phyloP scores from a whole-genome alignment of 345 rosid species.

The Arabidopsis suecica region DNA sequence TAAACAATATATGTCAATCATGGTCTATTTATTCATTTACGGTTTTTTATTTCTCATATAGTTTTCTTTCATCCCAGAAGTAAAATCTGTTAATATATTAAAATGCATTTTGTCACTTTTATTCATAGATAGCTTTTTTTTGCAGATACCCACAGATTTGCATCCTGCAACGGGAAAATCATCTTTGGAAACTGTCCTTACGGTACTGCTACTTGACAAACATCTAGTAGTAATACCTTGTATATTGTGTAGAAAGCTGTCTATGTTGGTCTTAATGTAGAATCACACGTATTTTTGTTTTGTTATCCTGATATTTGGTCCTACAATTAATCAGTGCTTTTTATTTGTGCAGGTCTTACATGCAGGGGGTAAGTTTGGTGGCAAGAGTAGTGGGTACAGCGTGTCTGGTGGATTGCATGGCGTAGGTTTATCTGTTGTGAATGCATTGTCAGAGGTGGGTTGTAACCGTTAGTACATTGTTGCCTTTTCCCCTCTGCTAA shows the following conservation, averaged over 20 bases:
- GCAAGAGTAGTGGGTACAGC: conserved; percentile 91
- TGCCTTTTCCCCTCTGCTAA: conserved; percentile 12
- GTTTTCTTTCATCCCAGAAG: background rate
- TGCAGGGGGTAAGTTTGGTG: conserved; percentile 99
- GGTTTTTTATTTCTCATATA: background rate
- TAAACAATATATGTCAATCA: background rate
- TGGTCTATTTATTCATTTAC: background rate
- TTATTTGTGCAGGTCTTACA: conserved; percentile 75
- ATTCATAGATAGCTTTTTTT: conserved; percentile 25
- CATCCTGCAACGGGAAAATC: conserved; percentile 95
- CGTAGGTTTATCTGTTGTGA: conserved; percentile 97
- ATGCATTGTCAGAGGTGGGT: conserved; percentile 93
- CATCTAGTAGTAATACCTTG: conserved; percentile 6
- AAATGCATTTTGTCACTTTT: background rate
- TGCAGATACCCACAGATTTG: conserved; percentile 93
- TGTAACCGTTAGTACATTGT: conserved; percentile 20
- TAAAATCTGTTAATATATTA: conserved; percentile 13
- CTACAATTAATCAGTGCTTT: conserved; percentile 13
- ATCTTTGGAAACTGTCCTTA: conserved; percentile 91
- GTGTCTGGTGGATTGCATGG: conserved; percentile 98
- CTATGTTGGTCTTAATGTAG: background rate
- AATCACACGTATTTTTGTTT: background rate
- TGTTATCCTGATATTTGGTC: background rate
- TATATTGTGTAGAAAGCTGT: background rate
- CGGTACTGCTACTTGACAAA: conserved; percentile 59